Evolutionary conservation across 805 yeast genomes (phyloP).

Genomic region (Candida dajiaensis): DNA sequence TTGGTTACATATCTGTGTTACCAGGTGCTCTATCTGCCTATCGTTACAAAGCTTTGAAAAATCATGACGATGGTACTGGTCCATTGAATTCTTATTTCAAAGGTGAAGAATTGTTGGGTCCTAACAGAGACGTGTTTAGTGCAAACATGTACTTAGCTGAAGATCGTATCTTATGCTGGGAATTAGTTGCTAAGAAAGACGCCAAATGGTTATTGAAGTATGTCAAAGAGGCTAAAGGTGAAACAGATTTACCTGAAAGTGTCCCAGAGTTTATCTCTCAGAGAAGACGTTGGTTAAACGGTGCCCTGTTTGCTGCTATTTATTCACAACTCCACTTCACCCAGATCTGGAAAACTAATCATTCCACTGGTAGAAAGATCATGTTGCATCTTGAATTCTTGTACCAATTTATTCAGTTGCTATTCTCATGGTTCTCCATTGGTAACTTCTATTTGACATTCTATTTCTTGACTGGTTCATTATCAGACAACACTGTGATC

Average conservation of each 20-base stretch:
- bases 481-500: constrained; percentile 44
- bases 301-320: constrained; percentile 94
- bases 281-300: constrained; percentile 97
- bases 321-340: constrained; percentile 82
- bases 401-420: constrained; percentile 73
- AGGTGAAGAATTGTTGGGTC: constrained; percentile 63
- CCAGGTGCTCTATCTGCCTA: constrained; percentile 97
- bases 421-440: constrained; percentile 89
- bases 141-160: constrained; percentile 98
- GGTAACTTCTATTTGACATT: constrained; percentile 91
- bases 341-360: constrained; percentile 86
- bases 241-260: constrained; percentile 94
- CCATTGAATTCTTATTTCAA: constrained; percentile 85
- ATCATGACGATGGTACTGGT: constrained; percentile 87
- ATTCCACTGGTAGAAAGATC: constrained; percentile 71
- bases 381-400: constrained; percentile 82
- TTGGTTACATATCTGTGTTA: constrained; percentile 88
- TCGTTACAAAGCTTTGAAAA: constrained; percentile 78
- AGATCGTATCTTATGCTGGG: constrained; percentile 96
- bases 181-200: constrained; percentile 77
- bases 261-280: constrained; percentile 92
- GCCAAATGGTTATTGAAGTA: constrained; percentile 88
- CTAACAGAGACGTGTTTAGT: constrained; percentile 74
- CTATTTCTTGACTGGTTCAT: constrained; percentile 86
- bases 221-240: constrained; percentile 90